Evolutionary conservation across 108 stramenopile genomes (phyloP), one percentile per base, ranked within the genome.

Genomic region (Pseudonitzschia multiseries): DNA sequence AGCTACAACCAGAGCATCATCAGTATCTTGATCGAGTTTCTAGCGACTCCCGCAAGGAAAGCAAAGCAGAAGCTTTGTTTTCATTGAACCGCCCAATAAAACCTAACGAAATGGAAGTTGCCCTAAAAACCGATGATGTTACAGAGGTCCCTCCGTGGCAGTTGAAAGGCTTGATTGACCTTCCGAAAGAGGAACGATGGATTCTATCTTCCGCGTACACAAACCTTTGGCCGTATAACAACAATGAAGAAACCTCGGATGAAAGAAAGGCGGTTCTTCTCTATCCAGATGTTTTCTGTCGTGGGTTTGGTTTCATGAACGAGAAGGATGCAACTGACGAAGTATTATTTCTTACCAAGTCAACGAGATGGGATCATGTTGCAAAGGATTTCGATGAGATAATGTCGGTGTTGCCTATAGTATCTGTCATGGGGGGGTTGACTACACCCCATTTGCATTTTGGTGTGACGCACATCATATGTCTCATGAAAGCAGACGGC

Each of bases 401-500:
- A 8, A 57, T 75, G 44, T 77, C 89, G 0, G 64, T 63, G n/a
- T 41, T 89, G 15, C 86, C 84, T 15, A 53, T 89, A 27, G 86
- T 81, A 14, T 64, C 60, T n/a, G 69, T 70, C 8, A 84, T 87
- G 81, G 89, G 89, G 18, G 86, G 84, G 12, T 54, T 79, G 15
- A 71, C 84, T 15, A 79, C 79, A 32, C 75, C 75, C 56, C 79
- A 84, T 76, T 56, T 89, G 12, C 84, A 89, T 57, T 63, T 43
- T 60, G 84, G 83, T 54, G 84, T 89, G 18, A 89, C 84, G 51
- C 86, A 87, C 60, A 66, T 89, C 29, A 63, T 89, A 26, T 83
- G 84, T 52, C 84, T 84, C 28, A 69, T 89, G 75, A 29, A 76
- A 33, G 36, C 12, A 56, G 65, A 57, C 20, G 64, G 69, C 50